These are phyloP conservation scores for Aspergillus ostianus DNA, from an alignment of 495 filamentous ascomycete species.

Conservation along the genomic window DNA sequence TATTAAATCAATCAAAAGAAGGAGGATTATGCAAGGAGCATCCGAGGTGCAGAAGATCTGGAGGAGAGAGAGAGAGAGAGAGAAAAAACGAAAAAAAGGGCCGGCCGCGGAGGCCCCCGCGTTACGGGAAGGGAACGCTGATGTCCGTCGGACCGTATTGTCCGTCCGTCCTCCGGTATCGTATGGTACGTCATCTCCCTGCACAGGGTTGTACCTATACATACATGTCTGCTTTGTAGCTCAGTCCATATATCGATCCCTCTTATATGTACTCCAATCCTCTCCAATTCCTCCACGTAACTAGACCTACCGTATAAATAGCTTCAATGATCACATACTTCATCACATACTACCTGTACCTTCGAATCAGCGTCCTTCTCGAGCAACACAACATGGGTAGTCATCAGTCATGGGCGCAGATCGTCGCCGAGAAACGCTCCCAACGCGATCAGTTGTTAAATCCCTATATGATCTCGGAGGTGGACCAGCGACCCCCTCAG, in stretches of 20 bases:
- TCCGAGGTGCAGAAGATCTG: neutral
- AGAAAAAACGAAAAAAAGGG: neutral
- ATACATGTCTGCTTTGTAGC: too few relatives aligned
- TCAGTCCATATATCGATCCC: too few relatives aligned
- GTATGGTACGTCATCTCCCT: too few relatives aligned
- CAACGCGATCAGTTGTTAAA: constrained; percentile 29
- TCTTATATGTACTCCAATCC: too few relatives aligned
- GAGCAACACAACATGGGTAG: constrained; percentile 18
- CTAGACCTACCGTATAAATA: too few relatives aligned
- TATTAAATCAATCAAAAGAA: neutral
- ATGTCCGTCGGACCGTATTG: neutral
- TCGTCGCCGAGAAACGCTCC: constrained; percentile 29
- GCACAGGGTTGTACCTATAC: neutral
- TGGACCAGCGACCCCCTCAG: constrained; percentile 26
- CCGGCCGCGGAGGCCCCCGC: neutral
- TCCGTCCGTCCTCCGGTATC: neutral
- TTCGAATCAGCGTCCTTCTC: neutral
- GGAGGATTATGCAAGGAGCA: neutral
- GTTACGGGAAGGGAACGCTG: neutral
- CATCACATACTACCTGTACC: too few relatives aligned
- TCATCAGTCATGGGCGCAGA: constrained; percentile 30
- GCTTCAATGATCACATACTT: too few relatives aligned
- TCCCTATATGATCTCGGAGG: constrained; percentile 29
- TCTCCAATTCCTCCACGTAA: too few relatives aligned
- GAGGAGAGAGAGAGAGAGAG: neutral